Conservation (phyloP, 179 eudicot species). For the Amaranthus tricolor region DNA sequence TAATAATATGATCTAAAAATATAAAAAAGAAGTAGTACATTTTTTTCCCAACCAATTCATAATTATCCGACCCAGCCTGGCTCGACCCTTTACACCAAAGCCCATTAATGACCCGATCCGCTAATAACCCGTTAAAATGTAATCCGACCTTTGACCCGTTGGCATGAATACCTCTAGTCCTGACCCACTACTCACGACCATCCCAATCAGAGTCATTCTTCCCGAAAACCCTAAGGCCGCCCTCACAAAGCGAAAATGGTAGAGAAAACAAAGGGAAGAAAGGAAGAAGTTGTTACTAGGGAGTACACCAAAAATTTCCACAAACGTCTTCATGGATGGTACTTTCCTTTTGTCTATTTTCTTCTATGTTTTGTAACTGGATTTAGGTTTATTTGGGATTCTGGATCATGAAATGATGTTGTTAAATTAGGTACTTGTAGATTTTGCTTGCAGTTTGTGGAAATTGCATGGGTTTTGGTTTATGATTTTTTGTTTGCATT, state of each 20-base stretch:
- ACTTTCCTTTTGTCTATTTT: neutral
- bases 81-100: no score
- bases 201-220: neutral
- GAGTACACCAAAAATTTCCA: slow-evolving; percentile 78
- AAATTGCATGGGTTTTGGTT: neutral
- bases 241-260: slow-evolving; percentile 29
- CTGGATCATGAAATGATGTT: neutral
- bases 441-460: neutral
- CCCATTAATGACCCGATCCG: slow-evolving; percentile 23
- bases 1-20: no score
- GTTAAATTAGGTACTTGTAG: neutral
- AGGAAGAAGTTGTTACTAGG: slow-evolving; percentile 69
- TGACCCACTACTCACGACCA: slow-evolving; percentile 2
- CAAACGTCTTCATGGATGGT: slow-evolving; percentile 76
- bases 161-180: slow-evolving; percentile 25
- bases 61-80: neutral
- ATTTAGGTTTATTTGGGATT: neutral
- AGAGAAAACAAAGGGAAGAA: slow-evolving; percentile 52
- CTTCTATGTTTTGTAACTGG: neutral
- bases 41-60: no score
- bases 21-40: no score
- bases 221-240: no score
- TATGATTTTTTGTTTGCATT: neutral
- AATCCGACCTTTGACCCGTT: no score
- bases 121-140: no score